Evolutionary conservation across 257 asterid genomes (phyloP).

Genomic region (Mitragyna speciosa): DNA sequence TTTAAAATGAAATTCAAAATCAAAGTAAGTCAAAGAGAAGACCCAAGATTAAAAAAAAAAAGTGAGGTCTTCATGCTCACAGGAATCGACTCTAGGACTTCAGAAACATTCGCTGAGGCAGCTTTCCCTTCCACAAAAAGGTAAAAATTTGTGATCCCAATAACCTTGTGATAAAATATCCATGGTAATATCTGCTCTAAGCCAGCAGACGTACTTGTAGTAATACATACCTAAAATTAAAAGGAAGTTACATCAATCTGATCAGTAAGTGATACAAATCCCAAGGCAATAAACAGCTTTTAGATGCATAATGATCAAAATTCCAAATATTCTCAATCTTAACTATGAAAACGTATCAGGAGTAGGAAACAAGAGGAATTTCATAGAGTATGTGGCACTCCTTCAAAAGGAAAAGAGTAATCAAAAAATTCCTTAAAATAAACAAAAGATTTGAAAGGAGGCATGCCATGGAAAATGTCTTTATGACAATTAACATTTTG

Average conservation of each 20-base stretch:
- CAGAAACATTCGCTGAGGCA: slow-evolving; percentile 66
- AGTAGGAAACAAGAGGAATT: not conserved
- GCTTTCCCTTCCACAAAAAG: slow-evolving; percentile 87
- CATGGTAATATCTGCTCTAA: slow-evolving; percentile 84
- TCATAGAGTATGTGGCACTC: not conserved
- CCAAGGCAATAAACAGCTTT: slow-evolving; percentile 2
- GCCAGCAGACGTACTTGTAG: slow-evolving; percentile 78
- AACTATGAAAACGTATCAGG: not conserved
- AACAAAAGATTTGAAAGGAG: not conserved
- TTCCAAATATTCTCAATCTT: not conserved
- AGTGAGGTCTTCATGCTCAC: slow-evolving; percentile 39
- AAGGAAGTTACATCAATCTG: not conserved
- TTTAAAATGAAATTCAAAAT: not conserved
- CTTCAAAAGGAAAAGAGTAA: not conserved
- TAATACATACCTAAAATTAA: slow-evolving; percentile 56
- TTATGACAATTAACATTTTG: not conserved
- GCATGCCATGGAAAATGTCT: not conserved
- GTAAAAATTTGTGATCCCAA: slow-evolving; percentile 72
- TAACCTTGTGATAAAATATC: slow-evolving; percentile 83
- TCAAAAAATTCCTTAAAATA: not conserved
- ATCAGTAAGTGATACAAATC: not conserved
- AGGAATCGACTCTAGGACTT: slow-evolving; percentile 75
- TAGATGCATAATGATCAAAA: not conserved
- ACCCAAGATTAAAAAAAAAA: not conserved
- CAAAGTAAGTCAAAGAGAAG: not conserved